Evolutionary conservation across 1,284 basidiomycete species (phyloP).

Genomic region (Moesziomyces parantarcticus): DNA sequence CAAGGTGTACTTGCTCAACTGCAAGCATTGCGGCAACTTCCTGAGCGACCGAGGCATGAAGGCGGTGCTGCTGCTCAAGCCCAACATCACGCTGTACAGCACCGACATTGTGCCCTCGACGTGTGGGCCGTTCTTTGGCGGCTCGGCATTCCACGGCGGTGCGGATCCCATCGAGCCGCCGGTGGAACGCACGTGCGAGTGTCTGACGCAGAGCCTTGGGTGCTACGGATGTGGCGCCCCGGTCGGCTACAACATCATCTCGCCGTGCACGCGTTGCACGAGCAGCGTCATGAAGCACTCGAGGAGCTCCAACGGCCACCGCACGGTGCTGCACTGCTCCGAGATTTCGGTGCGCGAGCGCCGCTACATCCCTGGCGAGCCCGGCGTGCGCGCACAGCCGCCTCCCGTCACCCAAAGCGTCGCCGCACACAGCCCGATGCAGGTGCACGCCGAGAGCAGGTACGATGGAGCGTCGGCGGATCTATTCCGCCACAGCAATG

Average conservation of each 20-base stretch:
- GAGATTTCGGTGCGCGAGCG: slow-evolving; percentile 80
- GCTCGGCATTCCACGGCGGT: slow-evolving; percentile 66
- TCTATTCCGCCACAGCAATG: slow-evolving; percentile 31
- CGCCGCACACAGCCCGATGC: slow-evolving; percentile 3
- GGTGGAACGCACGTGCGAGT: slow-evolving; percentile 75
- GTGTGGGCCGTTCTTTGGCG: slow-evolving; percentile 71
- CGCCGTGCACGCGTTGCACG: slow-evolving; percentile 64
- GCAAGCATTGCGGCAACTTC: slow-evolving; percentile 78
- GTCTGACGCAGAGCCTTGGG: slow-evolving; percentile 79
- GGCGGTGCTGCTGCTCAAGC: slow-evolving; percentile 82
- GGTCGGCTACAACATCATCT: slow-evolving; percentile 69
- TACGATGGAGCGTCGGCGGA: slow-evolving; percentile 14
- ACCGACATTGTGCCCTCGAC: slow-evolving; percentile 83
- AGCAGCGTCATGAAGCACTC: slow-evolving; percentile 69
- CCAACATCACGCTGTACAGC: slow-evolving; percentile 83
- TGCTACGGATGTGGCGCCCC: slow-evolving; percentile 82
- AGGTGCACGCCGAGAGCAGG: slow-evolving; percentile 13
- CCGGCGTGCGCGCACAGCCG: slow-evolving; percentile 71
- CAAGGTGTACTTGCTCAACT: slow-evolving; percentile 83
- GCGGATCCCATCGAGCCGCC: slow-evolving; percentile 66
- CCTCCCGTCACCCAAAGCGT: slow-evolving; percentile 23
- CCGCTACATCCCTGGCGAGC: slow-evolving; percentile 77
- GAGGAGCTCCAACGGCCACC: slow-evolving; percentile 79
- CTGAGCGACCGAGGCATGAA: slow-evolving; percentile 86
- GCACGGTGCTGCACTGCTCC: slow-evolving; percentile 85